A percentile compares a stretch with the other conserved stretches of the same genome.
These are phyloP conservation scores for Apium graveolens DNA, from an alignment of 129 eudicot species.

Conservation along the genomic window DNA sequence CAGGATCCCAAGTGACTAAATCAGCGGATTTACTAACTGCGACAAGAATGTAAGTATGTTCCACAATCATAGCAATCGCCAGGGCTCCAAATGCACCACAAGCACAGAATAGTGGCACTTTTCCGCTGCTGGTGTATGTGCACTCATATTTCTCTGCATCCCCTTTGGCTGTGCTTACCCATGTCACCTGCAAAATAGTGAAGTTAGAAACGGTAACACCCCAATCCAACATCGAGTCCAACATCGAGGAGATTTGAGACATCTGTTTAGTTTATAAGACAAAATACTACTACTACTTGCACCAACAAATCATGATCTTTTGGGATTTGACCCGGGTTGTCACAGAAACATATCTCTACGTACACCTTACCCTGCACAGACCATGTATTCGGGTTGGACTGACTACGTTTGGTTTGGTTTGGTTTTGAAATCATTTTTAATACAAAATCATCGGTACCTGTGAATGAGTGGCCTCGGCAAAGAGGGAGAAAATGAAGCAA, in stretches of 20 bases:
- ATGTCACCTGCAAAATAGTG: conserved; percentile 29
- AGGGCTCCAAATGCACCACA: conserved; percentile 61
- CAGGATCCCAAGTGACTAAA: conserved; percentile 43
- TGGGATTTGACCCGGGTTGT: no score
- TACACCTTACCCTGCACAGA: background rate
- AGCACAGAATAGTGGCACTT: conserved; percentile 47
- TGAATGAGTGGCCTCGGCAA: conserved; percentile 85
- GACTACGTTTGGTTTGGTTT: background rate
- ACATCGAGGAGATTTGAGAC: no score
- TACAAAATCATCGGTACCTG: conserved; percentile 31
- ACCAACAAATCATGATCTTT: no score
- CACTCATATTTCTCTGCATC: conserved; percentile 31
- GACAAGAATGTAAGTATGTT: conserved; percentile 55
- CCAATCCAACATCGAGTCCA: no score
- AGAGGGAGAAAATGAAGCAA: conserved; percentile 77
- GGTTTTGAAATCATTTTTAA: background rate
- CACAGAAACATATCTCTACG: no score
- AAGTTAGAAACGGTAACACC: background rate
- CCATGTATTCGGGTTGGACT: background rate
- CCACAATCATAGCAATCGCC: conserved; percentile 56
- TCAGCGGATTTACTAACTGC: conserved; percentile 47
- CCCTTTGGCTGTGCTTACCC: conserved; percentile 23
- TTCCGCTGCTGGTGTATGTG: conserved; percentile 62
- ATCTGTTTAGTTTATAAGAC: no score
- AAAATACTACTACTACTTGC: no score